A percentile compares a stretch with the other conserved stretches of the same genome.
phyloP scores from a whole-genome alignment of 2,329 filamentous ascomycete genomes.

The Ilyonectria mors-panacis region DNA sequence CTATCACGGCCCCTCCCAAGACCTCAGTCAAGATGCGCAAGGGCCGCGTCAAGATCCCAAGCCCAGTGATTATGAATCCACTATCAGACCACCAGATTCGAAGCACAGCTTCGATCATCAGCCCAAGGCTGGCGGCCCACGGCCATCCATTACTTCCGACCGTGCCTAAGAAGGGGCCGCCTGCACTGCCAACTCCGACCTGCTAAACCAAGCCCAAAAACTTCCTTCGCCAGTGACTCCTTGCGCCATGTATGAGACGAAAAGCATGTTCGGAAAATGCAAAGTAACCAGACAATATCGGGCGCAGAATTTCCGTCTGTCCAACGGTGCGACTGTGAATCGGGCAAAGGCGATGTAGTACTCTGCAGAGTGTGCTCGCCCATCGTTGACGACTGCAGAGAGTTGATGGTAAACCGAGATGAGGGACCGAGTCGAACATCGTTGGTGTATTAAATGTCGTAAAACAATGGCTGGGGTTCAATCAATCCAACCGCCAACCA shows the following conservation, averaged over 20 bases:
- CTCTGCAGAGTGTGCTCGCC: constrained; percentile 33
- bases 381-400: constrained; percentile 36
- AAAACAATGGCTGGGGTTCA: constrained; percentile 43
- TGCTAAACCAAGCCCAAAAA: constrained; percentile 53
- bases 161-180: constrained; percentile 43
- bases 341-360: constrained; percentile 38
- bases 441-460: constrained; percentile 55
- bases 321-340: constrained; percentile 50
- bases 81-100: constrained; percentile 34
- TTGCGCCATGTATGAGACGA: constrained; percentile 59
- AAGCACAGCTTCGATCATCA: constrained; percentile 47
- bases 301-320: constrained; percentile 43
- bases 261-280: constrained; percentile 55
- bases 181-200: constrained; percentile 55
- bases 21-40: constrained; percentile 43
- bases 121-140: constrained; percentile 34
- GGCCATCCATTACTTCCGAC: constrained; percentile 47
- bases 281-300: constrained; percentile 51
- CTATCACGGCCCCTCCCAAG: constrained; percentile 49
- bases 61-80: constrained; percentile 39
- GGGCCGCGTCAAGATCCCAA: constrained; percentile 34
- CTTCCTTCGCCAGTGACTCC: constrained; percentile 57
- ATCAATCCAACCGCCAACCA: constrained; percentile 50
- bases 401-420: constrained; percentile 44
- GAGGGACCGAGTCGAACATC: constrained; percentile 40